Evolutionary conservation across 2,329 filamentous ascomycete genomes (phyloP), one percentile per base, ranked within the genome.

Genomic region (Lasiodiplodia sp.): DNA sequence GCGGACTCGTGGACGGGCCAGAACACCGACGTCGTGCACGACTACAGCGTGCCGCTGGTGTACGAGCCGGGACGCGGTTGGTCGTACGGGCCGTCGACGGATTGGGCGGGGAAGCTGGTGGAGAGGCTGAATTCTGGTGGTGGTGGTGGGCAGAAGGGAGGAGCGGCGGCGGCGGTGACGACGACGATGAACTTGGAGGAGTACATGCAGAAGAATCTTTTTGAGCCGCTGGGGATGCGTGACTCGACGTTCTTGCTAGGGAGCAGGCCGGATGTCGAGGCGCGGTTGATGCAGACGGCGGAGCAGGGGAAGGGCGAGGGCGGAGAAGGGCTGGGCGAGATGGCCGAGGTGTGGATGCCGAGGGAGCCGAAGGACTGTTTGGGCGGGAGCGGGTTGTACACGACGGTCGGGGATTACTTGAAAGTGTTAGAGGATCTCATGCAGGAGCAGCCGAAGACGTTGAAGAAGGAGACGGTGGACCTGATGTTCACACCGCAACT

Each of bases 61-160:
- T 75, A 72, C 58, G 75, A 77, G 57, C 74, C 74, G 2, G 86
- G 85, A 0, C 76, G 80, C 3, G 79, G 80, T 7, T 88, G 85
- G 85, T 76, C 75, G 37, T 88, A 87, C 69, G 84, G 86, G 4
- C 72, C 78, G 3, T 75, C 76, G 0, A 68, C 82, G 52, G 85
- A 87, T 76, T 87, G 83, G 79, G 84, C 82, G 0, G 84, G 83
- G 3, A 69, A 81, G 5, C 75, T 82, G 0, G 74, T 87, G 4
- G 82, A 85, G 72, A 74, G 73, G 4, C 55, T 83, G 4, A 82
- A 80, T 0, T 78, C 78, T 7, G 71, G 76, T 64, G 71, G 18
- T 44, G 40, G 3, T 18, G 40, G 40, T 18, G 66, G 67, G 3
- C 23, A 23, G 23, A 23, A 23, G 23, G 23, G 23, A n/a, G n/a